Base-by-base conservation (phyloP, 352 stramenopile genomes). In the Globisporangium polare region DNA sequence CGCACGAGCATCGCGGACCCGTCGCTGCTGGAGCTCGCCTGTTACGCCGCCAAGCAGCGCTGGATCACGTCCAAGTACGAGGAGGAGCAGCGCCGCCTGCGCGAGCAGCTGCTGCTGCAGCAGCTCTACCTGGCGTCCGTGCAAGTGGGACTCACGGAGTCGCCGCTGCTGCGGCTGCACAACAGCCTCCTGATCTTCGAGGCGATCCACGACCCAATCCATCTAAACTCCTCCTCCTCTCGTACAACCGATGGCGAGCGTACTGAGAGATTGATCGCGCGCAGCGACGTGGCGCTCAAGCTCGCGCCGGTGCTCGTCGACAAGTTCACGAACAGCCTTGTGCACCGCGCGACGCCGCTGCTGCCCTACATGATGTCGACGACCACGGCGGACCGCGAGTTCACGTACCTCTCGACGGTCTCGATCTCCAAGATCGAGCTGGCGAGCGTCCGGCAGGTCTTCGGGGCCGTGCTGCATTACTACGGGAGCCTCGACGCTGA, bases 401-500 rank as follows among this genome's bases (percentile, higher is more conserved):
- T 67, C 62, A 86, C 78, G 17, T 84, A 75, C 61, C 57, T 84
- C 53, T 78, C 74, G 20, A 80, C 79, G 26, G 52, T 82, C 50
- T 47, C 41, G 17, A 60, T 86, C 18, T 73, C 72, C 29, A 70
- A 78, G 39, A 67, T 88, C 15, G 53, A 60, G 39, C 4, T 13
- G 33, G 69, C 70, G 33, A 63, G 73, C 29, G 59, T 88, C 18
- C 70, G 67, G 18, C 64, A 73, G 42, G 55, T 68, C 18, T 71
- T 77, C 43, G 58, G 67, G 18, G 72, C 72, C 5, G 58, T 66
- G 7, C 17, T 83, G 17, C 49, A 61, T 8, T 84, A 86, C 67
- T 86, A 73, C 55, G 61, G 61, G 9, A 53, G 64, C 43, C n/a
- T 85, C 3, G 53, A 61, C 3, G 54, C 53, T 1, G 73, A 84